Evolutionary conservation across 352 stramenopile species (phyloP).

Genomic region (Phytophthora vignae): DNA sequence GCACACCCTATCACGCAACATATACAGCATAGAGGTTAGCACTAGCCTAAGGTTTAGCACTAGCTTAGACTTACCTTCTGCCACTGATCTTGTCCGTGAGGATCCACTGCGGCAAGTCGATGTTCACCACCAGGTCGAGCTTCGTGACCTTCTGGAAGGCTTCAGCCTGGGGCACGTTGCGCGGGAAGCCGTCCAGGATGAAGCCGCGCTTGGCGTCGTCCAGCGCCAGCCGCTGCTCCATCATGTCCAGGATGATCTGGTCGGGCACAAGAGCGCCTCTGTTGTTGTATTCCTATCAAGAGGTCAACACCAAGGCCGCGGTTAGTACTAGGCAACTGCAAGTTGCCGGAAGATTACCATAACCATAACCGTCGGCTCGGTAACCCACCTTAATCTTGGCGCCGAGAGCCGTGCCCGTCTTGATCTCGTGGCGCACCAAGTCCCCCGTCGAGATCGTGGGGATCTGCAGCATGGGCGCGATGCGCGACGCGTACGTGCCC

Average conservation of each 20-base stretch:
- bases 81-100: slow-evolving; percentile 92
- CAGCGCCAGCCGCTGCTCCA: slow-evolving; percentile 75
- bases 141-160: slow-evolving; percentile 80
- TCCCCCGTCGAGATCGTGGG: slow-evolving; percentile 92
- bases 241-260: slow-evolving; percentile 91
- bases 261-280: slow-evolving; percentile 87
- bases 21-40: background rate
- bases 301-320: background rate
- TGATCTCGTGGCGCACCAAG: slow-evolving; percentile 90
- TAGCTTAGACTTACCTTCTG: slow-evolving; percentile 54
- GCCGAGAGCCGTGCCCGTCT: slow-evolving; percentile 74
- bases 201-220: slow-evolving; percentile 82
- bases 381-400: slow-evolving; percentile 73
- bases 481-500: slow-evolving; percentile 90
- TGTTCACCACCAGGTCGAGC: slow-evolving; percentile 90
- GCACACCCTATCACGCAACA: slow-evolving; percentile 63
- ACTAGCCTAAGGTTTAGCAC: background rate
- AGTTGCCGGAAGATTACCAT: background rate
- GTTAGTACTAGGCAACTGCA: background rate
- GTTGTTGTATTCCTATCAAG: slow-evolving; percentile 79
- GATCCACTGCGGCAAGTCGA: slow-evolving; percentile 90
- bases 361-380: background rate
- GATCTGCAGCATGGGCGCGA: slow-evolving; percentile 87
- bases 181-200: slow-evolving; percentile 91
- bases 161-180: slow-evolving; percentile 89